A percentile compares a stretch with the other conserved stretches of the same genome.
Conservation (phyloP, 495 filamentous ascomycete species). For the Penicillium tannophilum region DNA sequence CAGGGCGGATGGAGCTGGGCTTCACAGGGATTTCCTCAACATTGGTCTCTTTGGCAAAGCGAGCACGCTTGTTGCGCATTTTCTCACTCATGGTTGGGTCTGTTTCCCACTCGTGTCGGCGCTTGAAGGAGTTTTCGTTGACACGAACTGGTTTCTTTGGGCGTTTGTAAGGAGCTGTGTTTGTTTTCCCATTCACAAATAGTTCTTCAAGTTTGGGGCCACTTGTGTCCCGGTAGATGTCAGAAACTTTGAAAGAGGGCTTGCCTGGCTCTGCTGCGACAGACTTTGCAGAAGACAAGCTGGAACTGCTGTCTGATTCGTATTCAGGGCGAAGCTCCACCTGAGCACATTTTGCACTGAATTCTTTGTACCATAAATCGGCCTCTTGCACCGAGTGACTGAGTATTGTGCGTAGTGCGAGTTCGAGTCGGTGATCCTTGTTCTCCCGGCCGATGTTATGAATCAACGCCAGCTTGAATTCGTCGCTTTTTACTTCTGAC, state of each 20-base stretch:
- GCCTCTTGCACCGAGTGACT: slow-evolving; percentile 20
- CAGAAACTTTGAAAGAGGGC: slow-evolving; percentile 22
- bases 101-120: slow-evolving; percentile 31
- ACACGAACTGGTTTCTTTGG: slow-evolving; percentile 24
- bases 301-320: slow-evolving; percentile 45
- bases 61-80: slow-evolving; percentile 33
- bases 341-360: background rate
- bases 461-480: slow-evolving; percentile 28
- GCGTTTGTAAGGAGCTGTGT: slow-evolving; percentile 30
- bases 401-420: slow-evolving; percentile 19
- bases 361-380: slow-evolving; percentile 17
- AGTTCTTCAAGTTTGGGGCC: slow-evolving; percentile 24
- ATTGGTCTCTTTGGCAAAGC: slow-evolving; percentile 26
- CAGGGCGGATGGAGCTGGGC: slow-evolving; percentile 21
- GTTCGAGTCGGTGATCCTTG: slow-evolving; percentile 7
- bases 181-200: slow-evolving; percentile 34
- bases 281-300: slow-evolving; percentile 45
- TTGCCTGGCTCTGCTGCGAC: slow-evolving; percentile 30
- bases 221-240: slow-evolving; percentile 31
- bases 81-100: slow-evolving; percentile 30
- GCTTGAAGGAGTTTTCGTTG: slow-evolving; percentile 27
- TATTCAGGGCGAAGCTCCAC: background rate
- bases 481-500: slow-evolving; percentile 17
- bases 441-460: slow-evolving; percentile 13
- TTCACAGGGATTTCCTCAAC: slow-evolving; percentile 11